phyloP scores from a whole-genome alignment of 192 early-diverging fungal genomes.

The Chytriomyces sp. region DNA sequence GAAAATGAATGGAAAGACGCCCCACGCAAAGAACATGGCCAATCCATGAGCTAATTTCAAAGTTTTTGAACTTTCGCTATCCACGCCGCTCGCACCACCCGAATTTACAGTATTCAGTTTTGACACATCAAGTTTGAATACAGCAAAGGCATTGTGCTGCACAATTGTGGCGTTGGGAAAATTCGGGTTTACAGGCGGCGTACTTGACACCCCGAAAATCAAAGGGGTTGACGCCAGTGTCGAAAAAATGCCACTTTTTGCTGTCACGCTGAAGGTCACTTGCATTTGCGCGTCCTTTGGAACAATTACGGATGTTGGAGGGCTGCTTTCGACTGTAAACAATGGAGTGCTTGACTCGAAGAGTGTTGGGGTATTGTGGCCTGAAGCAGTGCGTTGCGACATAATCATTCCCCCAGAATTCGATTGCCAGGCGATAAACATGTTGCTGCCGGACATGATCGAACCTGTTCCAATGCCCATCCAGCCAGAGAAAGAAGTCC shows the following conservation, averaged over 20 bases:
- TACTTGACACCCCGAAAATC: constrained; percentile 10
- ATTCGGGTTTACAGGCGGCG: constrained; percentile 15
- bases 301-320: constrained; percentile 8
- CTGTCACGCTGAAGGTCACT: constrained; percentile 8
- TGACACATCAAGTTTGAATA: constrained; percentile 16
- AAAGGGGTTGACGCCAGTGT: background rate
- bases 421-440: constrained; percentile 38
- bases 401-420: constrained; percentile 31
- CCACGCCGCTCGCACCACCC: background rate
- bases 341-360: background rate
- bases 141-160: constrained; percentile 16
- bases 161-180: constrained; percentile 11
- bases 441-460: constrained; percentile 31
- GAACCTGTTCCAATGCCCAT: constrained; percentile 32
- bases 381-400: constrained; percentile 34
- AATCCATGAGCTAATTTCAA: constrained; percentile 42
- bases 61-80: background rate
- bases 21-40: constrained; percentile 56
- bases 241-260: background rate
- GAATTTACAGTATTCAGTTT: background rate
- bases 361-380: constrained; percentile 24
- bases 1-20: constrained; percentile 38
- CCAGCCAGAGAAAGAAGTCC: background rate
- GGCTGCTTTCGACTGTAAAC: background rate
- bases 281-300: background rate